phyloP scores from a whole-genome alignment of 2,329 filamentous ascomycete genomes.

The Nemania bipapillata region DNA sequence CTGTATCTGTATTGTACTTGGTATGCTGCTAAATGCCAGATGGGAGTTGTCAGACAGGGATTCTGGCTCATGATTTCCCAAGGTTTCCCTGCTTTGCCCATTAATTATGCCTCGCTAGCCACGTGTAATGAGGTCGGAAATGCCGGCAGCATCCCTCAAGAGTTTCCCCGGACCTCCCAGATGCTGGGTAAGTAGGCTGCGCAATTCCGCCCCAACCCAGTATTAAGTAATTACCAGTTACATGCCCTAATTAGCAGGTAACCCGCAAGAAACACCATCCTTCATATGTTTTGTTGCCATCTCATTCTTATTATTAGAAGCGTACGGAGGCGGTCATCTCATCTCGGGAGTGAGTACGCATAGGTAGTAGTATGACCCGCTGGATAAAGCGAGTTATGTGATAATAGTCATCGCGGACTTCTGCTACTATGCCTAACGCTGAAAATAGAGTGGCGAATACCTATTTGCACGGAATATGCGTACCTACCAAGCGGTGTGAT shows the following conservation, averaged over 20 bases:
- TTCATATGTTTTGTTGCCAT: not conserved
- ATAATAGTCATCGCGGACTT: slow-evolving; percentile 2
- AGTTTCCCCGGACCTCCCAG: slow-evolving; percentile 25
- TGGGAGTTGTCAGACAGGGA: slow-evolving; percentile 22
- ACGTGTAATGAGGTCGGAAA: slow-evolving; percentile 31
- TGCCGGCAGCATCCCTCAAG: slow-evolving; percentile 27
- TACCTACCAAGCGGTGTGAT: slow-evolving; percentile 36
- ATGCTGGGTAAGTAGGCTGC: slow-evolving; percentile 7
- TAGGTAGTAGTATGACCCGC: not conserved
- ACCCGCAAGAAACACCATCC: not conserved
- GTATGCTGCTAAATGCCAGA: not conserved
- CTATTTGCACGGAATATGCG: too few species aligned
- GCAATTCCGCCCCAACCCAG: not conserved
- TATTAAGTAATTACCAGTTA: not conserved
- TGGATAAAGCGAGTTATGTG: not conserved
- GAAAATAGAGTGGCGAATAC: slow-evolving; percentile 35
- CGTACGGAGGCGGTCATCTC: slow-evolving; percentile 1
- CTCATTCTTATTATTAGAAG: not conserved
- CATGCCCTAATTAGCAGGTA: not conserved
- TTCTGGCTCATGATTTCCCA: slow-evolving; percentile 22
- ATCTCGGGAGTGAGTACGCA: not conserved
- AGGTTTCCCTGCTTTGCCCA: slow-evolving; percentile 1
- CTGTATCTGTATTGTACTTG: not conserved
- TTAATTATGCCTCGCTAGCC: slow-evolving; percentile 29
- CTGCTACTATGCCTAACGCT: slow-evolving; percentile 13